Conservation (phyloP, 495 filamentous ascomycete genomes). For the Tuber melanosporum region DNA sequence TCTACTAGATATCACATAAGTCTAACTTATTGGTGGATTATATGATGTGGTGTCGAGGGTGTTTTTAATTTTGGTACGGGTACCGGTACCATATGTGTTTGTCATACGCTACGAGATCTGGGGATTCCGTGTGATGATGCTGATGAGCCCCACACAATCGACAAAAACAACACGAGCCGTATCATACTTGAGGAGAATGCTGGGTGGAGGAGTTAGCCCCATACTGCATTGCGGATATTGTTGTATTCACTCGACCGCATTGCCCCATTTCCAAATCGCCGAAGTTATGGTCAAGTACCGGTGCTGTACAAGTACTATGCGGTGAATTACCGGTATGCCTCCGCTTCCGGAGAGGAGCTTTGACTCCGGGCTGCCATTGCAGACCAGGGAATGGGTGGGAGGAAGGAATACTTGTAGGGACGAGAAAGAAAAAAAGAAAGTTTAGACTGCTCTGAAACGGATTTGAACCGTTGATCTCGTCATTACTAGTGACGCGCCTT, state of each 20-base stretch:
- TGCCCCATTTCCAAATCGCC: neutral
- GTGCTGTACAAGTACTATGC: neutral
- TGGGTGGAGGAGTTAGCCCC: neutral
- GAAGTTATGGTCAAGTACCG: neutral
- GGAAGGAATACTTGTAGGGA: too few relatives aligned
- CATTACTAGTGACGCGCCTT: slow-evolving; percentile 13
- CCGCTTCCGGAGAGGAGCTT: neutral
- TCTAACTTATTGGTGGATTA: neutral
- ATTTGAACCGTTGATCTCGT: slow-evolving; percentile 7
- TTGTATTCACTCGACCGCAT: neutral
- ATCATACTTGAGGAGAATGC: neutral
- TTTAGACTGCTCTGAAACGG: neutral
- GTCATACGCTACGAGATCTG: neutral
- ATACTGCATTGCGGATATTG: neutral
- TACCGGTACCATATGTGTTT: too few relatives aligned
- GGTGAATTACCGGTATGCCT: neutral
- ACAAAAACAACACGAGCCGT: neutral
- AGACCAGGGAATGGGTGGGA: neutral
- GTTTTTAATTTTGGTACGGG: neutral
- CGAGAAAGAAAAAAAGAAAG: neutral
- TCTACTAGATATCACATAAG: neutral
- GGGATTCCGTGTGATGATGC: neutral
- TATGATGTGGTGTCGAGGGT: neutral
- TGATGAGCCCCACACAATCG: neutral
- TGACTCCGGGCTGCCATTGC: neutral